These are phyloP conservation scores for Terana coerulea DNA, from an alignment of 768 basidiomycete genomes.

Conservation along the genomic window DNA sequence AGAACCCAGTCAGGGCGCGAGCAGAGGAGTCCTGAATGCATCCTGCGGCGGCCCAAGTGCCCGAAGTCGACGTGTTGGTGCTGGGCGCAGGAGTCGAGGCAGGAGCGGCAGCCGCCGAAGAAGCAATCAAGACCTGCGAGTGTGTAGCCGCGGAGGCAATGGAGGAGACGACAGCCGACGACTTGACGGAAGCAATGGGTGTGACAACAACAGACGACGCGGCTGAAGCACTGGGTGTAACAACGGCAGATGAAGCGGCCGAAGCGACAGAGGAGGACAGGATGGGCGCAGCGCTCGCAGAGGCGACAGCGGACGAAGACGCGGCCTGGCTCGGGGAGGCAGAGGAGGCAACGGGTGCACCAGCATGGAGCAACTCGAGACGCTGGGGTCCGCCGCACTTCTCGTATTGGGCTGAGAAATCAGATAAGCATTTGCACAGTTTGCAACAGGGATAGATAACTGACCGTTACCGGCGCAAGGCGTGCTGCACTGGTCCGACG, in stretches of 20 bases:
- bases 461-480: constrained; percentile 21
- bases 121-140: not conserved
- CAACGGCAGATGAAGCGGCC: constrained; percentile 3
- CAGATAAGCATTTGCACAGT: not conserved
- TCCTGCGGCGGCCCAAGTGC: constrained; percentile 15
- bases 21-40: constrained; percentile 19
- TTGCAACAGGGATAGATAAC: constrained; percentile 3
- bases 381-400: constrained; percentile 22
- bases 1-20: constrained; percentile 22
- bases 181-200: not conserved
- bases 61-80: constrained; percentile 1
- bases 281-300: constrained; percentile 6
- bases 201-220: not conserved
- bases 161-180: not conserved
- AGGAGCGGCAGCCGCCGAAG: not conserved
- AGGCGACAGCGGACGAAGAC: not conserved
- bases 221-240: not conserved
- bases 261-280: constrained; percentile 13
- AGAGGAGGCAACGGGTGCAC: constrained; percentile 10
- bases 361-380: constrained; percentile 14
- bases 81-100: not conserved
- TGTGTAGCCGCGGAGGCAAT: not conserved
- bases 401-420: constrained; percentile 9
- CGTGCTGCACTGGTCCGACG: constrained; percentile 17
- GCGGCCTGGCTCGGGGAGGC: constrained; percentile 7